phyloP scores from a whole-genome alignment of 2,329 filamentous ascomycete genomes.

The Trichothecium roseum region DNA sequence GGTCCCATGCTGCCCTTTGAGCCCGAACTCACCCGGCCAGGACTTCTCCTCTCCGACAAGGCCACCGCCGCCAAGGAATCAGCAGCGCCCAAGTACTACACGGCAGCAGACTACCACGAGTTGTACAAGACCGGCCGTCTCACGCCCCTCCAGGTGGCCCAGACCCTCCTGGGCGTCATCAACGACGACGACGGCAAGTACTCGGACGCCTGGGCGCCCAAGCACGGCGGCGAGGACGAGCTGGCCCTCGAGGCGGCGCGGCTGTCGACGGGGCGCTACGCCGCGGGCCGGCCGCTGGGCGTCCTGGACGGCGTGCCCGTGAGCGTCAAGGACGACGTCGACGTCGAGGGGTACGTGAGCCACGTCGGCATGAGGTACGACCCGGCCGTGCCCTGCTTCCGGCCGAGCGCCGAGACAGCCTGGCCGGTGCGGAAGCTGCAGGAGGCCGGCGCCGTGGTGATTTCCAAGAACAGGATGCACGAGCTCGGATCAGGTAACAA shows the following conservation, averaged over 20 bases:
- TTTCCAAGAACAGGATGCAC: constrained; percentile 66
- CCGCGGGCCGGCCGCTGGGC: constrained; percentile 52
- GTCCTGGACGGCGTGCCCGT: constrained; percentile 75
- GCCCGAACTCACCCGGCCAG: constrained; percentile 27
- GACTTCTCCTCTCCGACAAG: constrained; percentile 20
- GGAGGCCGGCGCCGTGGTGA: constrained; percentile 22
- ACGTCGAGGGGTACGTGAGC: constrained; percentile 59
- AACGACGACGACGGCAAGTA: constrained; percentile 48
- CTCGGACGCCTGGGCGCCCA: constrained; percentile 63
- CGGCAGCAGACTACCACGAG: constrained; percentile 65
- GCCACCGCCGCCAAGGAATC: background rate
- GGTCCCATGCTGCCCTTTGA: constrained; percentile 28
- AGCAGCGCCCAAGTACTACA: constrained; percentile 47
- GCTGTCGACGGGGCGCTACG: constrained; percentile 64
- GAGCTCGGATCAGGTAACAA: constrained; percentile 60
- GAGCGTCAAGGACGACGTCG: constrained; percentile 73
- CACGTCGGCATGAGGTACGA: constrained; percentile 55
- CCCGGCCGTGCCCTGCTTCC: constrained; percentile 40
- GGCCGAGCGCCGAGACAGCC: constrained; percentile 40
- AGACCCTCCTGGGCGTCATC: constrained; percentile 62
- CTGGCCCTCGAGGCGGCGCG: constrained; percentile 56
- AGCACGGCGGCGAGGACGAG: constrained; percentile 40
- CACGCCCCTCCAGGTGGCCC: constrained; percentile 62
- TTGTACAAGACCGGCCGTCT: constrained; percentile 59
- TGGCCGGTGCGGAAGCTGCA: constrained; percentile 44